Base-by-base conservation (phyloP, 345 rosid species). In the Populus deltoides region DNA sequence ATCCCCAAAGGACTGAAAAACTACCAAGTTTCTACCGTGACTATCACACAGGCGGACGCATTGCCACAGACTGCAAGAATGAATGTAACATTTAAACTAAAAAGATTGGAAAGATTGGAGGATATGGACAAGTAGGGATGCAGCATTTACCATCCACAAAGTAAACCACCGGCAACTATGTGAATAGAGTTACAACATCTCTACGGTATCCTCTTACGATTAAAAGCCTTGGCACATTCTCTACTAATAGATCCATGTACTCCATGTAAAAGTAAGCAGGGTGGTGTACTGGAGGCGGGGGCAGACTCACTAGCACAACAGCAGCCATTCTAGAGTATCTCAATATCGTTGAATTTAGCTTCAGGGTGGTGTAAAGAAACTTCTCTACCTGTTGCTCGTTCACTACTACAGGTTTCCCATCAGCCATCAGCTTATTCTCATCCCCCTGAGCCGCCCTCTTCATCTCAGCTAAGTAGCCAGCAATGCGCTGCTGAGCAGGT, bases 211-310 rank as follows among this genome's bases (percentile, higher is more conserved):
- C 99, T 91, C 99, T 91, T 10, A 97, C 99, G 41, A 97, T 94
- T 86, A 97, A 86, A 79, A 97, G 90, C 83, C 99, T 90, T 0
- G 94, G 97, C 31, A 97, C 92, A 80, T 97, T 97, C 87, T 94
- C 97, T 63, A 94, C 98, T 86, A 97, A 87, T 78, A 94, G 83
- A 85, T 97, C 99, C 99, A 97, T 90, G 85, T 94, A 97, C 73
- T 97, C 99, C 99, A 97, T 97, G 84, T 97, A 97, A 83, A 93
- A 94, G 87, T 92, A 97, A 1, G 94, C 91, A 0, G 98, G 98
- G 71, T 97, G 97, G 88, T 83, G 85, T 75, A 83, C 10, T 0
- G 99, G 93, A 1, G 96, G 96, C 0, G 93, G 90, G 1, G 93
- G 96, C 53, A 94, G 84, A 80, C 98, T 94, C 72, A 94, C 97